Evolutionary conservation across 306 rosid species (phyloP).

Genomic region (Rosa rugosa): DNA sequence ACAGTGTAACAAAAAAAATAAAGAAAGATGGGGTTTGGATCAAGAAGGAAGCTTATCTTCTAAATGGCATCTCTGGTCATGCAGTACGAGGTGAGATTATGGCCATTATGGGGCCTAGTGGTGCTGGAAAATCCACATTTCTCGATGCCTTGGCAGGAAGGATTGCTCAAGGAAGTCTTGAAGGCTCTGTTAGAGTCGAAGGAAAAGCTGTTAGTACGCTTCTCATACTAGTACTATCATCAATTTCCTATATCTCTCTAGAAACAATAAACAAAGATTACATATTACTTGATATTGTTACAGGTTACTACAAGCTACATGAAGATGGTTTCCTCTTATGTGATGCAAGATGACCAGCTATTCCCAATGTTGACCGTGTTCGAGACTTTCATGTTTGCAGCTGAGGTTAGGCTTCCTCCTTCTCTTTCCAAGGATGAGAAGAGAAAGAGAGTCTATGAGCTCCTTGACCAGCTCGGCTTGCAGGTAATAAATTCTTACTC

Average conservation of each 20-base stretch:
- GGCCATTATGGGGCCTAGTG: slow-evolving; percentile 97
- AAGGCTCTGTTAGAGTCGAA: slow-evolving; percentile 78
- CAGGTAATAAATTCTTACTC: slow-evolving; percentile 41
- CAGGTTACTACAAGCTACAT: slow-evolving; percentile 85
- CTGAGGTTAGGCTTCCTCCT: slow-evolving; percentile 89
- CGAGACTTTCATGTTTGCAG: slow-evolving; percentile 89
- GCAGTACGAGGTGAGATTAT: slow-evolving; percentile 66
- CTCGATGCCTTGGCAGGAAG: slow-evolving; percentile 87
- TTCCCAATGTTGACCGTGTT: slow-evolving; percentile 85
- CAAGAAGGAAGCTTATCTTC: slow-evolving; percentile 67
- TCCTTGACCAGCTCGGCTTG: slow-evolving; percentile 68
- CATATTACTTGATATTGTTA: slow-evolving; percentile 9
- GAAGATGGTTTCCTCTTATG: slow-evolving; percentile 92
- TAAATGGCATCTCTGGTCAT: slow-evolving; percentile 81
- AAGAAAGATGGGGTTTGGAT: slow-evolving; percentile 76
- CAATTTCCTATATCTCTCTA: not conserved
- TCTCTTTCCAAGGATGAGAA: slow-evolving; percentile 64
- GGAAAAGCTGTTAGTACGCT: slow-evolving; percentile 46
- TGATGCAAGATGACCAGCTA: slow-evolving; percentile 93
- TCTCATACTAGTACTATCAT: not conserved
- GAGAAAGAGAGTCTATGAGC: slow-evolving; percentile 67
- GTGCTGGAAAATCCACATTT: slow-evolving; percentile 96
- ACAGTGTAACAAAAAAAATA: slow-evolving; percentile 60
- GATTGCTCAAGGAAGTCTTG: slow-evolving; percentile 77
- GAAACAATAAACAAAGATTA: not conserved